phyloP scores from a whole-genome alignment of 495 filamentous ascomycete species.

The Xylaria grammica region DNA sequence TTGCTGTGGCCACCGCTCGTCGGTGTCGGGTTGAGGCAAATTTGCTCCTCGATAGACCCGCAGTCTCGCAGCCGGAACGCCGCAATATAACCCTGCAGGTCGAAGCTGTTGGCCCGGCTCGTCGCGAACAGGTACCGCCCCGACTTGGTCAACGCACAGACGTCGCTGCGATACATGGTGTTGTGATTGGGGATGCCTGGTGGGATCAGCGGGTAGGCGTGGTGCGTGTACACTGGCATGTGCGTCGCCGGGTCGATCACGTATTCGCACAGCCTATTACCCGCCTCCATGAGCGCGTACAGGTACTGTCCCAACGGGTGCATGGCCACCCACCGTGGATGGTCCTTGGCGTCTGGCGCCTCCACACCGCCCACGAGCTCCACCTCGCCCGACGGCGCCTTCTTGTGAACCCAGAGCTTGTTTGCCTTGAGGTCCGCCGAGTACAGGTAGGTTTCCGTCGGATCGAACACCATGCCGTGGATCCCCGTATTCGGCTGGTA shows the following conservation, averaged over 20 bases:
- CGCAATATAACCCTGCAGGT: constrained; percentile 78
- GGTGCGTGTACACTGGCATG: constrained; percentile 80
- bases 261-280: constrained; percentile 79
- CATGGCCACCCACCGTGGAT: constrained; percentile 85
- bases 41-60: constrained; percentile 75
- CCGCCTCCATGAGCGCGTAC: constrained; percentile 85
- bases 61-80: constrained; percentile 73
- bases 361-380: constrained; percentile 70
- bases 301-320: constrained; percentile 76
- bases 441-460: constrained; percentile 82
- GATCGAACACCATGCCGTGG: constrained; percentile 89
- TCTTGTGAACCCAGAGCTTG: constrained; percentile 85
- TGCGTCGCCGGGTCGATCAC: constrained; percentile 76
- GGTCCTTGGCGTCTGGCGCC: constrained; percentile 72
- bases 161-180: constrained; percentile 77
- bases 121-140: constrained; percentile 79
- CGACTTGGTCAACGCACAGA: constrained; percentile 69
- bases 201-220: constrained; percentile 77
- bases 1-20: constrained; percentile 87
- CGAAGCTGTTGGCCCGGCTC: constrained; percentile 74
- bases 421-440: constrained; percentile 83
- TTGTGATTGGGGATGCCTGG: constrained; percentile 59
- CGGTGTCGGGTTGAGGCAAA: constrained; percentile 80
- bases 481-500: constrained; percentile 76
- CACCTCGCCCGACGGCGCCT: constrained; percentile 66